phyloP scores from a whole-genome alignment of 345 rosid species.

The Viola odorata region DNA sequence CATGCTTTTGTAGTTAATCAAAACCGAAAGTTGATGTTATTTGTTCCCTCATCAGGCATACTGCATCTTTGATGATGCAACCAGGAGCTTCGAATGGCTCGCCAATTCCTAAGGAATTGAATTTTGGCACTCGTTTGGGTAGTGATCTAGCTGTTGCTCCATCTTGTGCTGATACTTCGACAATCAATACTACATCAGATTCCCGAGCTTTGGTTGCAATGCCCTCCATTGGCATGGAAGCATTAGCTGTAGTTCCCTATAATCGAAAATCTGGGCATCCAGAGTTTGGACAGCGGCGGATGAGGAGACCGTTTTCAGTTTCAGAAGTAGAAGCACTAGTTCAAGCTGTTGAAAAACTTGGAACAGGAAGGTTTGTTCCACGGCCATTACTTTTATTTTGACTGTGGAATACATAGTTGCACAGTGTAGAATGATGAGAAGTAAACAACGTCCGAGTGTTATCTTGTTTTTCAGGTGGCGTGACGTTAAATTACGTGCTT shows the following conservation, averaged over 20 bases:
- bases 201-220: slow-evolving; percentile 18
- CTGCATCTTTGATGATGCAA: slow-evolving; percentile 4
- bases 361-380: slow-evolving; percentile 29
- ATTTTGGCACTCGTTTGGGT: background rate
- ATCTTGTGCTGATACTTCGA: slow-evolving; percentile 4
- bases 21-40: background rate
- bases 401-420: background rate
- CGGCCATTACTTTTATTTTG: background rate
- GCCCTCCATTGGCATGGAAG: slow-evolving; percentile 20
- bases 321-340: slow-evolving; percentile 30
- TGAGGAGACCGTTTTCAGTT: slow-evolving; percentile 30
- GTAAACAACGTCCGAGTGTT: no score
- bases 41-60: slow-evolving; percentile 12
- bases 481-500: slow-evolving; percentile 28
- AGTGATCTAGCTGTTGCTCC: slow-evolving; percentile 2
- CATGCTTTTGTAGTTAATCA: background rate
- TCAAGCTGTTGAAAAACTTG: slow-evolving; percentile 34
- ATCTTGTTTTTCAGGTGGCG: slow-evolving; percentile 19
- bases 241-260: slow-evolving; percentile 27
- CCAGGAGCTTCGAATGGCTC: slow-evolving; percentile 6
- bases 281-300: slow-evolving; percentile 22
- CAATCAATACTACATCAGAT: slow-evolving; percentile 4
- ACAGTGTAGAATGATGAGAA: background rate
- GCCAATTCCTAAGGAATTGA: slow-evolving; percentile 1
- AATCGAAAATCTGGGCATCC: slow-evolving; percentile 13